A percentile compares a stretch with the other conserved stretches of the same genome.
These are phyloP conservation scores for Phytophthora tentaculata DNA, from an alignment of 352 stramenopile species.

Conservation along the genomic window DNA sequence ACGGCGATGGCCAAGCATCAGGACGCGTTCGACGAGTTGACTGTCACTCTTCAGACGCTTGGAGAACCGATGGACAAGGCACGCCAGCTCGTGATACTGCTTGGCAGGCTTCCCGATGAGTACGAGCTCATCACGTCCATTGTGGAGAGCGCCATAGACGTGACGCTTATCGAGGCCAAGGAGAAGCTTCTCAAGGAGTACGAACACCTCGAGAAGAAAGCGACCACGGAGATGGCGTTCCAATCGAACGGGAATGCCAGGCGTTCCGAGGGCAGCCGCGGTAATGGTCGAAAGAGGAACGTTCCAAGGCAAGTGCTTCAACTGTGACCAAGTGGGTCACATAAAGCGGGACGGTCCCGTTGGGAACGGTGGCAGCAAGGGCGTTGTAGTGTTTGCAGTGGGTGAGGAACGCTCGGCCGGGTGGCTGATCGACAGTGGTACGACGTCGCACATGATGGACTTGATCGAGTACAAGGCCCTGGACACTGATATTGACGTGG, in stretches of 20 bases:
- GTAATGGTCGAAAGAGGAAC: conserved; percentile 3
- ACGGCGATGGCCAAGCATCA: background rate
- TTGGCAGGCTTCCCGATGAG: background rate
- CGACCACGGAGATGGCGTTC: background rate
- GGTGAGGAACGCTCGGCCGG: background rate
- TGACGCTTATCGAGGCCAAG: background rate
- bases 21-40: background rate
- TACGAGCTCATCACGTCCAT: background rate
- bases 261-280: background rate
- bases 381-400: background rate
- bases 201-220: background rate
- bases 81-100: background rate
- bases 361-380: background rate
- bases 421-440: background rate
- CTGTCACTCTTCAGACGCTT: background rate
- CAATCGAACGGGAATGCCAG: background rate
- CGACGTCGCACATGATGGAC: conserved; percentile 31
- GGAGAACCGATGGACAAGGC: background rate
- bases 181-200: background rate
- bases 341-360: background rate
- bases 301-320: background rate
- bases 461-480: conserved; percentile 3
- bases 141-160: background rate
- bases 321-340: background rate
- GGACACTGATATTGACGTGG: conserved; percentile 13